phyloP scores from a whole-genome alignment of 225 moss, liverwort and hornwort genomes.

The Lunularia cruciata region DNA sequence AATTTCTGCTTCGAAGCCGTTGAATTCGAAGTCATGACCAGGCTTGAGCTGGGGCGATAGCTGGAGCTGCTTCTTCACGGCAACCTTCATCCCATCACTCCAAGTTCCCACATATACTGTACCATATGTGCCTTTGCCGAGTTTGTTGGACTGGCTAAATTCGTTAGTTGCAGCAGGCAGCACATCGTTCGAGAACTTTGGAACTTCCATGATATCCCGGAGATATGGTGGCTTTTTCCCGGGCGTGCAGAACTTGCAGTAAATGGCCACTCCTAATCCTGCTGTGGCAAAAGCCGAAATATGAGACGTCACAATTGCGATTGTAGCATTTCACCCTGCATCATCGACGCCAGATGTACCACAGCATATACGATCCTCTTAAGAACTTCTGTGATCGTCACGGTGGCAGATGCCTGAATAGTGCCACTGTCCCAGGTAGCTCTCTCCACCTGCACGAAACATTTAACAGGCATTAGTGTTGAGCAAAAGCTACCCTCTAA shows the following conservation, averaged over 20 bases:
- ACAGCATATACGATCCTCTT: slow-evolving; percentile 37
- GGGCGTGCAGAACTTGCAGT: neutral
- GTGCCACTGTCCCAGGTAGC: too few species aligned
- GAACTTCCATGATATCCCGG: slow-evolving; percentile 29
- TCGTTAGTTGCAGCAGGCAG: slow-evolving; percentile 33
- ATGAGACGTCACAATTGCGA: neutral
- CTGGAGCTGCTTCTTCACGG: slow-evolving; percentile 45
- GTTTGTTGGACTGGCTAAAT: slow-evolving; percentile 24
- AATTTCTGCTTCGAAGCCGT: slow-evolving; percentile 40
- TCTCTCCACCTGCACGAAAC: too few species aligned
- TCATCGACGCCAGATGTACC: slow-evolving; percentile 23
- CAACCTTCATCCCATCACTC: slow-evolving; percentile 26
- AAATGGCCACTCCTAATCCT: neutral
- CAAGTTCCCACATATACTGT: slow-evolving; percentile 45
- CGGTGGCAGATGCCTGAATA: slow-evolving; percentile 31
- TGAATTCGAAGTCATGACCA: slow-evolving; percentile 10
- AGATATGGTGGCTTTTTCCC: neutral
- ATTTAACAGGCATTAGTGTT: too few species aligned
- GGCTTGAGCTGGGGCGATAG: slow-evolving; percentile 7
- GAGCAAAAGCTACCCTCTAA: too few species aligned
- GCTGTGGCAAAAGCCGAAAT: neutral
- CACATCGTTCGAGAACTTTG: slow-evolving; percentile 24
- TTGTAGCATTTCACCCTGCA: neutral
- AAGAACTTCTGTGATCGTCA: slow-evolving; percentile 26
- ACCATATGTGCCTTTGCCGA: slow-evolving; percentile 45